A percentile compares a stretch with the other conserved stretches of the same genome.
Conservation (phyloP, 148 eudicot species). For the Rheum nobile region DNA sequence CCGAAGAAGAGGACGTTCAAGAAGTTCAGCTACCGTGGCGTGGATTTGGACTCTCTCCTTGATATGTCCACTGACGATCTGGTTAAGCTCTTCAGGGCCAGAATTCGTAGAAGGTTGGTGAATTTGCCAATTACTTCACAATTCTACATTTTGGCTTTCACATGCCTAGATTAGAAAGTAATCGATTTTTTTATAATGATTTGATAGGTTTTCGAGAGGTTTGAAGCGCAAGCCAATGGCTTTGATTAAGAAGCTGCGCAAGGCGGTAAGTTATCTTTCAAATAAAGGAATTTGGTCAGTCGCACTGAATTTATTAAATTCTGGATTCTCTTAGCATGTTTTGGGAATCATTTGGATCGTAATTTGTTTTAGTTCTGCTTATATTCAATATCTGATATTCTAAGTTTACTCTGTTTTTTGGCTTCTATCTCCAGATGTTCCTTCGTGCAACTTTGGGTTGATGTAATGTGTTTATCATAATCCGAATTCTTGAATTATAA, state of each 20-base stretch:
- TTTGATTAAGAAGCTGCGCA: constrained; percentile 62
- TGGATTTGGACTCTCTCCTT: constrained; percentile 39
- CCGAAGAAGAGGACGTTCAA: constrained; percentile 53
- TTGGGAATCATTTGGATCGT: background rate
- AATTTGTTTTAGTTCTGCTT: background rate
- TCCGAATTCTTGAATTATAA: no score
- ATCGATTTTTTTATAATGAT: background rate
- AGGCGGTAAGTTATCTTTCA: constrained; percentile 33
- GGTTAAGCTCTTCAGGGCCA: constrained; percentile 30
- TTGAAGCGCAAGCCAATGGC: constrained; percentile 73
- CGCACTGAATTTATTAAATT: background rate
- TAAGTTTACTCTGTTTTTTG: background rate
- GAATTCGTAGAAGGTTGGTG: constrained; percentile 45
- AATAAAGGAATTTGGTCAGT: background rate
- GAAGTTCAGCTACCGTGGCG: constrained; percentile 44
- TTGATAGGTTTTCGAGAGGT: constrained; percentile 47
- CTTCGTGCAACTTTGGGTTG: background rate
- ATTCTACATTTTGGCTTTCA: background rate
- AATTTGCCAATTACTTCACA: background rate
- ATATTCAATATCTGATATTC: background rate
- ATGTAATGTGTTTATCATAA: no score
- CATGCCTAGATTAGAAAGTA: background rate
- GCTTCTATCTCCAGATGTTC: no score
- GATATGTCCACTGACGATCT: constrained; percentile 46
- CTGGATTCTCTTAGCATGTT: background rate